phyloP scores from a whole-genome alignment of 805 yeast species.

The Yamadazyma takamatsuzukensis region DNA sequence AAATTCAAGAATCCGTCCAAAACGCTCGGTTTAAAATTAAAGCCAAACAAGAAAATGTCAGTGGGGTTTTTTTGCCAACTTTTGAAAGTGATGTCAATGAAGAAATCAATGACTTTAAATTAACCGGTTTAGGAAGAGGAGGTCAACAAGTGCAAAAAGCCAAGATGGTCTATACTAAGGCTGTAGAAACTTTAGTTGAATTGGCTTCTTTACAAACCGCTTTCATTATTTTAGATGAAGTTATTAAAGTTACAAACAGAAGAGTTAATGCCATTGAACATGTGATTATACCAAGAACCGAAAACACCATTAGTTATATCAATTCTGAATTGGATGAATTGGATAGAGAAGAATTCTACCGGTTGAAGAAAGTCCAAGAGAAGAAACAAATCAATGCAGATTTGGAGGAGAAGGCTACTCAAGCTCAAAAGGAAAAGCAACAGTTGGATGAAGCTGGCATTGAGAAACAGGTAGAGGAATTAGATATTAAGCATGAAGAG shows the following conservation, averaged over 20 bases:
- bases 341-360: slow-evolving; percentile 96
- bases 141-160: slow-evolving; percentile 98
- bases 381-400: slow-evolving; percentile 83
- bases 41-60: slow-evolving; percentile 92
- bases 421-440: slow-evolving; percentile 6
- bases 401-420: slow-evolving; percentile 38
- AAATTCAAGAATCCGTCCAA: slow-evolving; percentile 91
- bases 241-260: slow-evolving; percentile 94
- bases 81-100: slow-evolving; percentile 84
- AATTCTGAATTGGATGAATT: slow-evolving; percentile 95
- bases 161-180: slow-evolving; percentile 85
- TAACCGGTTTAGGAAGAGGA: slow-evolving; percentile 97
- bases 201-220: slow-evolving; percentile 96
- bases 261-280: slow-evolving; percentile 99
- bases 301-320: slow-evolving; percentile 87
- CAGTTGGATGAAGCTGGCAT: slow-evolving; percentile 18
- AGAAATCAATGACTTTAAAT: slow-evolving; percentile 85
- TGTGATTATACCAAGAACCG: slow-evolving; percentile 96
- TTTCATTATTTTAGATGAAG: slow-evolving; percentile 93
- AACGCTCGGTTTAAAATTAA: slow-evolving; percentile 86
- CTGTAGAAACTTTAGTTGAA: slow-evolving; percentile 95
- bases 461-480: slow-evolving; percentile 25
- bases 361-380: slow-evolving; percentile 94
- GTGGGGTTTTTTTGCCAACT: slow-evolving; percentile 92
- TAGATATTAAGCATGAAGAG: slow-evolving; percentile 14